Evolutionary conservation across 2,329 filamentous ascomycete genomes (phyloP).

Genomic region (Ceratocystis destructans): DNA sequence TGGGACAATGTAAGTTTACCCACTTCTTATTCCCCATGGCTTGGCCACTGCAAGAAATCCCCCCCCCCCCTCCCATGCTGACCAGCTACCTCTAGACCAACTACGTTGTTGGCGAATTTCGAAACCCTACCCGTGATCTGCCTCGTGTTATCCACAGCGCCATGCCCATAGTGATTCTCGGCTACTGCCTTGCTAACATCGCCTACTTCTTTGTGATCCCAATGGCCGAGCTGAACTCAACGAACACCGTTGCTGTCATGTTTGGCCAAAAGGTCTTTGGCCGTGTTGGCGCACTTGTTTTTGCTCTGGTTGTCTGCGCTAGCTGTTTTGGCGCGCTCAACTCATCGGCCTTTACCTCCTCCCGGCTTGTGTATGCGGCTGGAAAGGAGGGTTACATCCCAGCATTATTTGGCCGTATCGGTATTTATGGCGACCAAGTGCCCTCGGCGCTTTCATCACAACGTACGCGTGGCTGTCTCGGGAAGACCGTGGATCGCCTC

Average conservation of each 20-base stretch:
- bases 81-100: constrained; percentile 35
- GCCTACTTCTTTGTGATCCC: constrained; percentile 92
- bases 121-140: constrained; percentile 76
- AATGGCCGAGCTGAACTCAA: constrained; percentile 61
- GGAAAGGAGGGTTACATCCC: constrained; percentile 93
- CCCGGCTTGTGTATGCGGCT: constrained; percentile 81
- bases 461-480: constrained; percentile 41
- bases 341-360: constrained; percentile 84
- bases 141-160: constrained; percentile 92
- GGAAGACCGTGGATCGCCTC: constrained; percentile 44
- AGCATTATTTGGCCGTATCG: constrained; percentile 66
- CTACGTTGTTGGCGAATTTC: constrained; percentile 94
- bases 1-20: constrained; percentile 81
- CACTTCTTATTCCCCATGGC: neutral
- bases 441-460: constrained; percentile 29
- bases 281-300: constrained; percentile 61
- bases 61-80: constrained; percentile 10
- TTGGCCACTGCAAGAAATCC: neutral
- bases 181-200: constrained; percentile 81
- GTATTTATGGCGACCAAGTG: constrained; percentile 40
- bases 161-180: constrained; percentile 83
- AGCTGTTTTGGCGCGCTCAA: constrained; percentile 93
- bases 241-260: constrained; percentile 89
- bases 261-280: constrained; percentile 89
- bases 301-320: constrained; percentile 78